phyloP scores from a whole-genome alignment of 306 rosid genomes.

The Inga leiocalycina region DNA sequence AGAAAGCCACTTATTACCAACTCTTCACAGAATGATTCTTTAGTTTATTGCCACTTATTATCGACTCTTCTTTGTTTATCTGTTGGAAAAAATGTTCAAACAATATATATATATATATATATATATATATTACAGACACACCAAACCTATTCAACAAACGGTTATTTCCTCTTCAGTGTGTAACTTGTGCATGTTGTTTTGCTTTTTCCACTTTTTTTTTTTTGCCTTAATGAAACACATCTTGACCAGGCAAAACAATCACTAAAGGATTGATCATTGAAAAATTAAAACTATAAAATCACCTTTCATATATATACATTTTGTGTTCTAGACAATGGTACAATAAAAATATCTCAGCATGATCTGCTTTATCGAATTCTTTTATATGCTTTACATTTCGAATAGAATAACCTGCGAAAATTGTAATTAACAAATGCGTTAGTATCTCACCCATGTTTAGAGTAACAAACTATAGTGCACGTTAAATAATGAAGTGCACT shows the following conservation, averaged over 20 bases:
- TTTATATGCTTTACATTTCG: slow-evolving; percentile 29
- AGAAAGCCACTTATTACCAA: neutral
- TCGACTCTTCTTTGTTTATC: no score
- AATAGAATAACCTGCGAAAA: slow-evolving; percentile 42
- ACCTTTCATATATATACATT: slow-evolving; percentile 4
- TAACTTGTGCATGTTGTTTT: neutral
- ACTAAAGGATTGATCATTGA: neutral
- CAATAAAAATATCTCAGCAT: neutral
- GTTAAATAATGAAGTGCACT: neutral
- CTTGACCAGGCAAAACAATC: neutral
- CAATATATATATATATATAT: no score
- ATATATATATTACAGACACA: no score
- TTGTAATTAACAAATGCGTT: neutral
- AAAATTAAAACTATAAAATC: slow-evolving; percentile 8
- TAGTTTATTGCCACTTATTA: neutral
- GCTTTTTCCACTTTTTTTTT: neutral
- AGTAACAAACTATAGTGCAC: neutral
- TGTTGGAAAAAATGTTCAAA: no score
- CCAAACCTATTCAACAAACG: no score
- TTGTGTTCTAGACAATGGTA: neutral
- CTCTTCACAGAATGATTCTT: neutral
- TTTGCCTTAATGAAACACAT: neutral
- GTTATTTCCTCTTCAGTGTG: neutral
- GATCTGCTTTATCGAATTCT: slow-evolving; percentile 21
- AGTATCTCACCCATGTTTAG: neutral